Percentiles rank a stretch among this genome's conserved stretches.
Evolutionary conservation across 2,329 filamentous ascomycete species (phyloP).

Genomic region (Pseudogymnoascus sp.): DNA sequence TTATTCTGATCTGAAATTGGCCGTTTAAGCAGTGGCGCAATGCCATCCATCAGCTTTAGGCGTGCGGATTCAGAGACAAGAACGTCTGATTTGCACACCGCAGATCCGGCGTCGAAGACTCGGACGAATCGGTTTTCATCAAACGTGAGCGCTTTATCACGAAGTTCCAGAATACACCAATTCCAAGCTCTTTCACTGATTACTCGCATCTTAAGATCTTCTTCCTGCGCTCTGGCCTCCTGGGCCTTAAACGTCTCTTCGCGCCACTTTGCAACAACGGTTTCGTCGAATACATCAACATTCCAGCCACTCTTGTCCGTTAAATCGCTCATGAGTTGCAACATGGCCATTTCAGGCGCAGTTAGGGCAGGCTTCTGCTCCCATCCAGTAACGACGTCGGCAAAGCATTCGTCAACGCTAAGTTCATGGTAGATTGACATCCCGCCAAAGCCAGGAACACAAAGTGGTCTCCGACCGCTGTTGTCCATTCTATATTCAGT

Average conservation of each 20-base stretch:
- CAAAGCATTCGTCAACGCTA: not conserved
- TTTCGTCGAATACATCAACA: conserved; percentile 13
- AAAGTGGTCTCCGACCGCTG: not conserved
- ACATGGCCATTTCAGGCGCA: not conserved
- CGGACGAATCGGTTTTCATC: not conserved
- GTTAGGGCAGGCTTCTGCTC: not conserved
- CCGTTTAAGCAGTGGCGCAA: conserved; percentile 41
- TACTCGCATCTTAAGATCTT: not conserved
- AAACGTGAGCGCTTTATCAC: conserved; percentile 13
- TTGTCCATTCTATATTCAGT: not conserved
- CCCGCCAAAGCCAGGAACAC: not conserved
- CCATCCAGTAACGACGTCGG: not conserved
- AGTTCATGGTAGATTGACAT: not conserved
- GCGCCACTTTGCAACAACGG: conserved; percentile 18
- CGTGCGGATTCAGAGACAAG: conserved; percentile 33
- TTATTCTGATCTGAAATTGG: conserved; percentile 32
- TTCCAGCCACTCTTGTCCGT: not conserved
- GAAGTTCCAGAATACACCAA: conserved; percentile 15
- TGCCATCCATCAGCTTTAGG: conserved; percentile 35
- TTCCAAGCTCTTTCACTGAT: conserved; percentile 12
- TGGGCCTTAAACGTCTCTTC: conserved; percentile 14
- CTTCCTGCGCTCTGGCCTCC: not conserved
- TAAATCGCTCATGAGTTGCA: not conserved
- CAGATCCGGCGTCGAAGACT: conserved; percentile 14
- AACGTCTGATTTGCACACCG: conserved; percentile 45